Base-by-base conservation (phyloP, 192 early-diverging fungal genomes). In the Phlyctochytrium planicorne region DNA sequence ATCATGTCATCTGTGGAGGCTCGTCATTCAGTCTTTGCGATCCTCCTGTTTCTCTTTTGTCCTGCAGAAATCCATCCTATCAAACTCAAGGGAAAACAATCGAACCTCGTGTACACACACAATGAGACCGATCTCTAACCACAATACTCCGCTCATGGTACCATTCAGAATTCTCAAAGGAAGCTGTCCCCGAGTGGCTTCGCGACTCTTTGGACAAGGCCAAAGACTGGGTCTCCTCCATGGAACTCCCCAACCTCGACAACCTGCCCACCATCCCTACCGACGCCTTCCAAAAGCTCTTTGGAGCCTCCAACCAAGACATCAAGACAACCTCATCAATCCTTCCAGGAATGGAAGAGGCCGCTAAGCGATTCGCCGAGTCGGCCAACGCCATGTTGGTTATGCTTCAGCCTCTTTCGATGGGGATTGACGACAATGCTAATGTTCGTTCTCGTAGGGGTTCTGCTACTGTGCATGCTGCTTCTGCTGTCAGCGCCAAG, bases 121-220 rank as follows among this genome's bases (percentile, higher is more conserved):
- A 17, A n/a, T 52, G 14, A n/a, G 47, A 52, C 14, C n/a, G 47
- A 17, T 17, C n/a, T 52, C 0, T 12, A 16, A 20, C 35, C 53
- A 14, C 10, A 29, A 29, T 6, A 24, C 20, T 33, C 23, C 53
- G 34, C 17, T 30, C 32, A 36, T 12, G 31, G 17, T 67, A 14
- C 23, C 1, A 16, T 57, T 25, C 35, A 61, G 77, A 79, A 52
- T 34, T 77, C 33, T 52, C 63, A 50, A 63, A 75, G 55, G 56
- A 71, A n/a, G 69, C 75, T 33, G 67, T 83, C 3, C 81, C 82
- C 2, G 82, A 78, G 30, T 83, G 82, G 82, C 35, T 77, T 33
- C 64, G 69, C 14, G 75, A 80, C 30, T 69, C 74, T 20, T 65
- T 68, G 30, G 24, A 50, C 14, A 65, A 77, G 36, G 70, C 76